Percentiles rank a stretch among this genome's conserved stretches.
Evolutionary conservation across 805 yeast species (phyloP).

Genomic region (Starmera caribaea): DNA sequence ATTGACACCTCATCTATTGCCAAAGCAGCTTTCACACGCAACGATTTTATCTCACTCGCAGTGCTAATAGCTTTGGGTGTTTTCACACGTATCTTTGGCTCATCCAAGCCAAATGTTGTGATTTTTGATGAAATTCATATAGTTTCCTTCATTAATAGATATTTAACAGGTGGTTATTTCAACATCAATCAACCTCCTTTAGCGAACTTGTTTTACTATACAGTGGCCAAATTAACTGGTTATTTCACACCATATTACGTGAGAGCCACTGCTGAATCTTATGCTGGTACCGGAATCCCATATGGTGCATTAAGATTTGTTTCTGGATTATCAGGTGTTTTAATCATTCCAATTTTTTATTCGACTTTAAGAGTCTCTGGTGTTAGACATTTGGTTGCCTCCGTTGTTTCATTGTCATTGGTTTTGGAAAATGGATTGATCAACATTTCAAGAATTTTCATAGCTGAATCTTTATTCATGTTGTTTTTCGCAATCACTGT

Average conservation of each 20-base stretch:
- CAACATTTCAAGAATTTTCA: slow-evolving; percentile 47
- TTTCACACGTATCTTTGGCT: slow-evolving; percentile 22
- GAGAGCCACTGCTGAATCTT: slow-evolving; percentile 10
- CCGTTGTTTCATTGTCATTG: slow-evolving; percentile 41
- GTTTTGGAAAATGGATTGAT: slow-evolving; percentile 57
- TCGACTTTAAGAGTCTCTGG: slow-evolving; percentile 45
- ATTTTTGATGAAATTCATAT: slow-evolving; percentile 41
- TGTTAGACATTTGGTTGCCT: slow-evolving; percentile 40
- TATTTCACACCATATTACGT: slow-evolving; percentile 31
- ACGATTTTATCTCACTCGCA: slow-evolving; percentile 17
- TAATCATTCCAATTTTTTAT: slow-evolving; percentile 42
- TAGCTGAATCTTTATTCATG: slow-evolving; percentile 35
- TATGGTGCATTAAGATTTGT: slow-evolving; percentile 48
- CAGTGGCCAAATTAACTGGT: slow-evolving; percentile 41
- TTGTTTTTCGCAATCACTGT: slow-evolving; percentile 38
- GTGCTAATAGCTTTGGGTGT: slow-evolving; percentile 8
- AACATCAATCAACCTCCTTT: slow-evolving; percentile 71
- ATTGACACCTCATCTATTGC: slow-evolving; percentile 11
- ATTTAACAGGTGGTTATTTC: slow-evolving; percentile 50
- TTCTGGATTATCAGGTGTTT: slow-evolving; percentile 46
- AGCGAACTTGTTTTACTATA: slow-evolving; percentile 48
- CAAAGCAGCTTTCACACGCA: slow-evolving; percentile 4
- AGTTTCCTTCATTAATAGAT: slow-evolving; percentile 30
- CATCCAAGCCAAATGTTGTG: slow-evolving; percentile 28
- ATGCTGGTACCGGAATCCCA: slow-evolving; percentile 23